These are phyloP conservation scores for Calendula officinalis DNA, from an alignment of 129 eudicot species.

Conservation along the genomic window DNA sequence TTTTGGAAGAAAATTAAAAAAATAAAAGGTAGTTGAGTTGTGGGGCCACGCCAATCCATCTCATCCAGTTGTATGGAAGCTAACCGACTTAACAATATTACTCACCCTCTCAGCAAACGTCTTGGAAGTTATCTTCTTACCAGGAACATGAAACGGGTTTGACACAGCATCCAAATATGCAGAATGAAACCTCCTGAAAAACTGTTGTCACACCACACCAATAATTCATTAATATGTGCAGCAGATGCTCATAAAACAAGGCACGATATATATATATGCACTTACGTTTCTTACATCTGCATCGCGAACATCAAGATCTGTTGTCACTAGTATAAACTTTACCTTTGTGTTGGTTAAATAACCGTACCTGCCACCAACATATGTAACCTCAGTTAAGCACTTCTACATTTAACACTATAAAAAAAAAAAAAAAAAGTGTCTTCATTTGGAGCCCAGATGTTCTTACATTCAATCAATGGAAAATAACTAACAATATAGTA, in stretches of 20 bases:
- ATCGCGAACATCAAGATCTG: slow-evolving; percentile 85
- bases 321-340: slow-evolving; percentile 86
- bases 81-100: slow-evolving; percentile 80
- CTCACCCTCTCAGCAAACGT: slow-evolving; percentile 82
- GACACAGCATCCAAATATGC: slow-evolving; percentile 93
- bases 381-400: slow-evolving; percentile 20
- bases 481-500: slow-evolving; percentile 3
- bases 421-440: too few species aligned
- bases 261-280: slow-evolving; percentile 14
- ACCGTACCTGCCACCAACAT: slow-evolving; percentile 66
- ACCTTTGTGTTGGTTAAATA: slow-evolving; percentile 93
- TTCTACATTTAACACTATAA: neutral
- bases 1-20: too few species aligned
- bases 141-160: slow-evolving; percentile 68
- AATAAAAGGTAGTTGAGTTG: too few species aligned
- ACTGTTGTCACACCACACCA: slow-evolving; percentile 36
- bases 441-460: neutral
- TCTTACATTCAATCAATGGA: neutral
- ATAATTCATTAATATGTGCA: neutral
- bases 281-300: slow-evolving; percentile 93
- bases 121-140: slow-evolving; percentile 81
- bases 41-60: too few species aligned
- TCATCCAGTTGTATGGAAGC: slow-evolving; percentile 61
- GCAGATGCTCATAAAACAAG: neutral
- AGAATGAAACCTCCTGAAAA: slow-evolving; percentile 86